Percentiles rank a stretch among this genome's conserved stretches.
Evolutionary conservation across 805 yeast genomes (phyloP).

Genomic region (Candida lessepsii): DNA sequence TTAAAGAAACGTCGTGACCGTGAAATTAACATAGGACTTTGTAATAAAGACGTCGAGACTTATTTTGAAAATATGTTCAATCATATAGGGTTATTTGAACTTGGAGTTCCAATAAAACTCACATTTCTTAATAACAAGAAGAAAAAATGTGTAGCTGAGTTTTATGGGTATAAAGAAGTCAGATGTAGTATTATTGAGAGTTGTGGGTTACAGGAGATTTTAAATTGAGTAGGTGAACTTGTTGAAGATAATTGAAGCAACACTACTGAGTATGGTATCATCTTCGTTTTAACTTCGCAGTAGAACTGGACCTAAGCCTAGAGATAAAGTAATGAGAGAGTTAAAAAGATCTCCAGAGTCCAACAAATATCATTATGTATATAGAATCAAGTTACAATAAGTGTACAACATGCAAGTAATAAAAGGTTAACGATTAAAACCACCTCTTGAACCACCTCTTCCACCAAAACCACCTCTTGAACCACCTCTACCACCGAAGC

Average conservation of each 20-base stretch:
- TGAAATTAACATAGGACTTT: slow-evolving; percentile 14
- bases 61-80: slow-evolving; percentile 38
- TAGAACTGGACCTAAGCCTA: too few relatives aligned
- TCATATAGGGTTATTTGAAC: neutral
- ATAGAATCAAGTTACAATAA: slow-evolving; percentile 5
- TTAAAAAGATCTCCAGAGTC: too few relatives aligned
- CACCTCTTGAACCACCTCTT: slow-evolving; percentile 35
- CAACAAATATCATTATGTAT: slow-evolving; percentile 2
- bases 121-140: slow-evolving; percentile 53
- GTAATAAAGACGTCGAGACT: slow-evolving; percentile 25
- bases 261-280: too few relatives aligned
- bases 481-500: slow-evolving; percentile 40
- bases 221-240: too few relatives aligned
- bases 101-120: slow-evolving; percentile 36
- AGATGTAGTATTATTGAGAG: slow-evolving; percentile 51
- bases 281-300: too few relatives aligned
- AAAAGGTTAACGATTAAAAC: slow-evolving; percentile 17
- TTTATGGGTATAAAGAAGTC: slow-evolving; percentile 53
- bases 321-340: too few relatives aligned
- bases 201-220: slow-evolving; percentile 32
- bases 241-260: too few relatives aligned
- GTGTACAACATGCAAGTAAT: slow-evolving; percentile 4
- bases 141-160: slow-evolving; percentile 18
- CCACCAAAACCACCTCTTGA: slow-evolving; percentile 27
- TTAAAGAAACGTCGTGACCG: slow-evolving; percentile 8